Base-by-base conservation (phyloP, 2,329 filamentous ascomycete species). In the Metarhizium humberi region DNA sequence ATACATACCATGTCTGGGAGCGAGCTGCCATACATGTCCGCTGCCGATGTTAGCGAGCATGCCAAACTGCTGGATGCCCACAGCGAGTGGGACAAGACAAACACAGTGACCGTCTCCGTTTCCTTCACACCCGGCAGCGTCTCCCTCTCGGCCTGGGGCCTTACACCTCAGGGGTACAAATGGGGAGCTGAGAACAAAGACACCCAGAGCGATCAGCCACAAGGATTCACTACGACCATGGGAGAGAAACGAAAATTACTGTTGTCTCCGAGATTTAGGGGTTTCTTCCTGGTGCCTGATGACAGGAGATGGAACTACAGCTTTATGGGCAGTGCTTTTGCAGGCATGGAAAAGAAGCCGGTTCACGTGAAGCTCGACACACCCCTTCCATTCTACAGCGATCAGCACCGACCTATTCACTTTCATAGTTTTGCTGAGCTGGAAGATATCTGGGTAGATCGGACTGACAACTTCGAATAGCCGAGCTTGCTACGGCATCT, bases 161-260 rank as follows among this genome's bases (percentile, higher is more conserved):
- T 99, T 45, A 96, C 90, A 1, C 92, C 94, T 1, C 78, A 87
- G 59, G 94, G 94, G 53, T 96, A 95, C 77, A 92, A 92, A 71
- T 99, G 95, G 94, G 94, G 94, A 60, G 90, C 85, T 1, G 90
- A 96, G 68, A 99, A 99, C 79, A 92, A 87, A 73, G 95, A 99
- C 73, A 84, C 85, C 55, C 86, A 87, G 63, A 95, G 89, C 59
- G 94, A 99, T 70, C 90, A 95, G 70, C 94, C 95, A 0, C 87
- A 92, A 60, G 95, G 95, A 43, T 99, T 99, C 77, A 86, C 85
- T 56, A 95, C 90, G 30, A 84, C 78, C 56, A 95, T 97, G 82
- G 94, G 94, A 53, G 88, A 95, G 72, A 97, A 97, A 76, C 91
- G 90, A 63, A 95, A 99, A 75, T 77, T 99, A 55, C 76, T 99